phyloP scores from a whole-genome alignment of 441 rosid genomes.

The Adansonia gregorii region DNA sequence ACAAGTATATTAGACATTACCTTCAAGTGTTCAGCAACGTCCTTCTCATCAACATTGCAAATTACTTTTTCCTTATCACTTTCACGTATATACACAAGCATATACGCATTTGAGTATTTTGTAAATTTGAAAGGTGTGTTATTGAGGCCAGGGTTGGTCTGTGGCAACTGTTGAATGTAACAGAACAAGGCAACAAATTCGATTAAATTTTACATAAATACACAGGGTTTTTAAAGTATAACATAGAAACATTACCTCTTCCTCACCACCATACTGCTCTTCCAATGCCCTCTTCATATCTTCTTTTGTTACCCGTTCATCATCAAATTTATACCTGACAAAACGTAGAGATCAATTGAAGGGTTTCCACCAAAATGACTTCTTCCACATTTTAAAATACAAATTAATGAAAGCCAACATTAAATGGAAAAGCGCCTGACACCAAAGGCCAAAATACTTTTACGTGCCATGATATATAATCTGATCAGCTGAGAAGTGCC shows the following conservation, averaged over 20 bases:
- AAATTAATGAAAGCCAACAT: too few species aligned
- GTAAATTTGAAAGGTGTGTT: conserved; percentile 84
- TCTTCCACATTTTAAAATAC: too few species aligned
- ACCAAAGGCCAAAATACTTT: neutral
- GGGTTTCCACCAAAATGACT: too few species aligned
- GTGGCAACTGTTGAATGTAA: conserved; percentile 65
- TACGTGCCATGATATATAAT: too few species aligned
- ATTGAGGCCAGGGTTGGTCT: conserved; percentile 90
- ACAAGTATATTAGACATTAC: conserved; percentile 42
- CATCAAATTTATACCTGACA: too few species aligned
- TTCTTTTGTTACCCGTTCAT: too few species aligned
- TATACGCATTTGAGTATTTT: conserved; percentile 45
- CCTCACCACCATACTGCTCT: too few species aligned
- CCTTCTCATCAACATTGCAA: conserved; percentile 94
- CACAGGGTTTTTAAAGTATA: too few species aligned
- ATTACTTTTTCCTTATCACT: conserved; percentile 93
- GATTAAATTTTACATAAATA: conserved; percentile 22
- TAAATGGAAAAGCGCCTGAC: neutral
- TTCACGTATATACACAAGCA: conserved; percentile 98
- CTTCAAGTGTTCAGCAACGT: conserved; percentile 94
- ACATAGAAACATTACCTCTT: too few species aligned
- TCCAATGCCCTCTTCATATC: too few species aligned
- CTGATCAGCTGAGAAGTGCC: too few species aligned
- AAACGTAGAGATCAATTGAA: too few species aligned
- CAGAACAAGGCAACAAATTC: conserved; percentile 34